Evolutionary conservation across 768 basidiomycete species (phyloP), one percentile per base, ranked within the genome.

Genomic region (Cystofilobasidium capitatum): DNA sequence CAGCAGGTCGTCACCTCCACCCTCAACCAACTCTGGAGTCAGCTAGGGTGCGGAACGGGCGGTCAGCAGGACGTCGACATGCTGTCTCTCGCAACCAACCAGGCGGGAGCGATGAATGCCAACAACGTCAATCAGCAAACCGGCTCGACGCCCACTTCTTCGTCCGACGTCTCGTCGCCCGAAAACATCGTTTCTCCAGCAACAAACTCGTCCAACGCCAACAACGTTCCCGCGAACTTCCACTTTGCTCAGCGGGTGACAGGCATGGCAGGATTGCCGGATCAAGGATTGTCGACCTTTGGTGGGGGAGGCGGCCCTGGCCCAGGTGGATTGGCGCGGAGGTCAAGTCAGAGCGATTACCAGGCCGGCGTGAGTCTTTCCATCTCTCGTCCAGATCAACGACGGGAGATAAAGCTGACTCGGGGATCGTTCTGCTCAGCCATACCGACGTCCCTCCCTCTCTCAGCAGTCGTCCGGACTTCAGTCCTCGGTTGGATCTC

Each of bases 1-100:
- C 51, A 55, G 13, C 51, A 55, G 51, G 51, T 33, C 31, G 51
- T 16, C 2, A 33, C 51, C 4, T 26, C 51, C 14, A 55, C 51
- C 16, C 51, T 55, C 5, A 55, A 55, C 31, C 51, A 55, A 17
- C 51, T 55, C 51, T 55, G 51, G 51, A 55, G 51, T 20, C 51
- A 55, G 31, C 51, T 55, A 9, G 51, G 29, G 17, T 6, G 9
- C 51, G 29, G 29, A 26, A 14, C 29, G 14, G 31, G 31, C 51
- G 3, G 29, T 3, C 51, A 3, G 51, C 51, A 29, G 10, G 33
- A 29, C 51, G 29, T 29, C 29, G 31, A 55, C 29, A 55, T 33
- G 29, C 9, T 31, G 14, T 33, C 31, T 26, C 6, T 29, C 24
- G 3, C n/a, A 9, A 16, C 31, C 24, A 24, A 16, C 49, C 6